Evolutionary conservation across 192 early-diverging fungal genomes (phyloP), one percentile per base, ranked within the genome.

Genomic region (Umbelopsis isabellina): DNA sequence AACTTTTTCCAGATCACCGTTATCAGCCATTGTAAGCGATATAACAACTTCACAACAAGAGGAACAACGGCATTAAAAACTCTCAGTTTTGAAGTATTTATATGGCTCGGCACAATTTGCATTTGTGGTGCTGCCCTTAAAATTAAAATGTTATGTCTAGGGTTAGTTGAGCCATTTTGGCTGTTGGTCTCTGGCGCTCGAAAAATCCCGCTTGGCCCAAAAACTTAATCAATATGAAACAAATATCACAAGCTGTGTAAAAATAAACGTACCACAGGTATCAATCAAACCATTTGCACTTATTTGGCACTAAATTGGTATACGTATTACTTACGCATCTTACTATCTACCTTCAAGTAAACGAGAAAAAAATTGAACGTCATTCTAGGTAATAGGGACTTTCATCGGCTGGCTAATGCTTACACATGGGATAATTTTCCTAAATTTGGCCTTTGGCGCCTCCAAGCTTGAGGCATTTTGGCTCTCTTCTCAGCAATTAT

Each of bases 161-260:
- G 37, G 37, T 41, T 41, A 30, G 12, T 13, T 61, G 55, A 61
- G 55, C 55, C 15, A 61, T 35, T 61, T 61, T 61, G 55, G 55
- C 55, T 61, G 55, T 61, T 61, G 55, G 55, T 8, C 13, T 61
- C 10, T 18, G 4, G 8, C 55, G 37, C 37, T 61, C 3, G 55
- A 33, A 33, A 61, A 61, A 37, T 41, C 10, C 37, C 37, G 37
- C 37, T 41, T 6, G 37, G 27, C 27, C 10, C 37, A 41, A 41
- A 41, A 41, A 41, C 37, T 9, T 41, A 41, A 41, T 41, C 37
- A 41, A 1, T 41, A 4, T 41, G 37, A 41, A 41, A 41, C 37
- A 41, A 41, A 41, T 37, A 37, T 41, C 37, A 41, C 37, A 10
- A 41, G 6, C 37, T 41, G 37, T 10, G 37, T 5, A 41, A 37